Base-by-base conservation (phyloP, 257 asterid genomes). In the Solanum clarkiae region DNA sequence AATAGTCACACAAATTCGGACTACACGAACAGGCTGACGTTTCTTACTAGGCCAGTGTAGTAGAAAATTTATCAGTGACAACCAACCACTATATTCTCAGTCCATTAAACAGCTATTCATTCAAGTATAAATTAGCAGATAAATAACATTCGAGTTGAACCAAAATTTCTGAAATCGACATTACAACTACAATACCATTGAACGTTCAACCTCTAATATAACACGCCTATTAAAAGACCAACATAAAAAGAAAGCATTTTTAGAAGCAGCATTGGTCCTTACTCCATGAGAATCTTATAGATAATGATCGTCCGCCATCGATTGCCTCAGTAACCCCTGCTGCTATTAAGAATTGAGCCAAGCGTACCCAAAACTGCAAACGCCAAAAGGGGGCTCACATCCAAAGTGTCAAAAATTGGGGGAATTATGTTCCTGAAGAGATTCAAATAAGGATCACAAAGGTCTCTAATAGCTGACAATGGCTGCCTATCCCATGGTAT, bases 401-500 rank as follows among this genome's bases (percentile, higher is more conserved):
- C 99, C 93, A 96, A 79, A 0, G 98, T 90, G 72, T 92, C 93
- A 44, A 93, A 93, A 84, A 96, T 66, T 0, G 98, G 99, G 4
- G 99, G 99, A 45, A 96, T 92, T 16, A 96, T 89, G 83, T 95
- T 94, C 94, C 97, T 93, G 66, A 96, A 96, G 70, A 96, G 91
- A 56, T 91, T 95, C 95, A 96, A 88, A 88, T 94, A 96, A 8
- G 98, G 98, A 91, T 96, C 99, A 88, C 99, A 96, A 80, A 96
- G 92, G 70, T 96, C 99, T 93, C 95, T 89, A 80, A 96, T 92
- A 0, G 99, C 98, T 7, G 97, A 92, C 44, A 96, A 84, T 14
- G 99, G 99, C 91, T 95, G 99, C 80, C 92, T 88, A 10, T 95
- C 99, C 99, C 99, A 96, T 0, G 97, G 99, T 57, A 96, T 93